A percentile compares a stretch with the other conserved stretches of the same genome.
Conservation (phyloP, 768 basidiomycete species). For the Chlorophyllum brunneum region DNA sequence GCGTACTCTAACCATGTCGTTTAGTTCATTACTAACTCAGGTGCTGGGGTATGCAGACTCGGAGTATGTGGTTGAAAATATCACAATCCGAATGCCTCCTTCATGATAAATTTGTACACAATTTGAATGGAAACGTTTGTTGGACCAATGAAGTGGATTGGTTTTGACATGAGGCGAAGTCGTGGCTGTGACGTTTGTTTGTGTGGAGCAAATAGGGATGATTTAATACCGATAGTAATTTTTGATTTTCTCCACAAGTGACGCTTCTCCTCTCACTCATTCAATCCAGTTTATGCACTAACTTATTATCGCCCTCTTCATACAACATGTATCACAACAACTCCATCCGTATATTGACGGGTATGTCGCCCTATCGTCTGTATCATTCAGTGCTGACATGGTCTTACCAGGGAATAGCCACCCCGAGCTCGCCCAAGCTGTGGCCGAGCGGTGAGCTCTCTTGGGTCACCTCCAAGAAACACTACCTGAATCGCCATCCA, state of each 20-base stretch:
- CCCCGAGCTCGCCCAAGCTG: slow-evolving; percentile 92
- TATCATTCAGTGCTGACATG: slow-evolving; percentile 15
- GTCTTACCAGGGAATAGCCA: slow-evolving; percentile 86
- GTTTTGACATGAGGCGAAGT: slow-evolving; percentile 10
- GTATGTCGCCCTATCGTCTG: slow-evolving; percentile 34
- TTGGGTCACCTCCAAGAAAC: slow-evolving; percentile 37
- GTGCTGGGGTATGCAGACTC: slow-evolving; percentile 92
- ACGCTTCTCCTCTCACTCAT: slow-evolving; percentile 13
- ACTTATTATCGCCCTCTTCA: slow-evolving; percentile 20
- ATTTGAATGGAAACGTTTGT: slow-evolving; percentile 7
- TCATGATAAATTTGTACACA: slow-evolving; percentile 10
- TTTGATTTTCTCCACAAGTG: slow-evolving; percentile 23
- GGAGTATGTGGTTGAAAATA: slow-evolving; percentile 95
- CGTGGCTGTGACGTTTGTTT: slow-evolving; percentile 48
- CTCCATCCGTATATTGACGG: slow-evolving; percentile 71
- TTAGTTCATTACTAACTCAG: slow-evolving; percentile 75
- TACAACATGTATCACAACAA: slow-evolving; percentile 73
- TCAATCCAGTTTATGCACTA: slow-evolving; percentile 32
- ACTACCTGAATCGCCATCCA: slow-evolving; percentile 10
- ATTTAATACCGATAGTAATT: slow-evolving; percentile 16
- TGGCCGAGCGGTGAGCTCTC: slow-evolving; percentile 93
- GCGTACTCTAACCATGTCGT: slow-evolving; percentile 1
- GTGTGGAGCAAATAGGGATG: slow-evolving; percentile 27
- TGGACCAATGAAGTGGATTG: slow-evolving; percentile 9
- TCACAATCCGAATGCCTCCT: slow-evolving; percentile 69